Conservation (phyloP, 2,329 filamentous ascomycete species). For the Elsinoe arachidis region DNA sequence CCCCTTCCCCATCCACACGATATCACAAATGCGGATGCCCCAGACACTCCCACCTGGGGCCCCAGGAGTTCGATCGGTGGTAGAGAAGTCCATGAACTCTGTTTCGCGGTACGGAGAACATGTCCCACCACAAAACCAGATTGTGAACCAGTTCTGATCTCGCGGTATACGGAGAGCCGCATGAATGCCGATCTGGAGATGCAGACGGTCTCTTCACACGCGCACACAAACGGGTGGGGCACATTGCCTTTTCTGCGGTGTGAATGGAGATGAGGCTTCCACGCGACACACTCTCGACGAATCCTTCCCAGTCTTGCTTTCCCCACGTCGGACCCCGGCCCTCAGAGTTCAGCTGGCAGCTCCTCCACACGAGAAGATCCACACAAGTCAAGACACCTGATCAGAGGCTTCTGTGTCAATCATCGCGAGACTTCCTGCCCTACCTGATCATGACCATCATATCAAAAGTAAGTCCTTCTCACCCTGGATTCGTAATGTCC, state of each 20-base stretch:
- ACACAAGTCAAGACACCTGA: background rate
- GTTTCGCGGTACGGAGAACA: background rate
- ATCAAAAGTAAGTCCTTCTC: background rate
- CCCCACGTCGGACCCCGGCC: no score
- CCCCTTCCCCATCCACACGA: background rate
- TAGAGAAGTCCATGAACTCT: background rate
- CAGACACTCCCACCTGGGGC: conserved; percentile 10
- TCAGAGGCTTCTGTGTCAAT: background rate
- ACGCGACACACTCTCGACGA: background rate
- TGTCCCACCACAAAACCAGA: conserved; percentile 1
- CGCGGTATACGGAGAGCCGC: background rate
- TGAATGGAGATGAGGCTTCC: background rate
- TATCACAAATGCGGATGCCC: background rate
- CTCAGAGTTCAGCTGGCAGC: no score
- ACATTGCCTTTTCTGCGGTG: background rate
- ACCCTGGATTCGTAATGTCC: background rate
- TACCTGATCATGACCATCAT: background rate
- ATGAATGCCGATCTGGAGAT: background rate
- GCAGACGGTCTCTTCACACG: background rate
- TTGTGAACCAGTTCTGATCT: background rate
- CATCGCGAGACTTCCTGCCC: background rate
- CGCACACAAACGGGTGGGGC: conserved; percentile 1
- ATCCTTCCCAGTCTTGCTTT: background rate
- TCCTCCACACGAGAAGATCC: background rate
- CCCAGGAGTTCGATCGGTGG: conserved; percentile 5